These are phyloP conservation scores for Starmera pachycereana DNA, from an alignment of 805 yeast genomes.

Conservation along the genomic window DNA sequence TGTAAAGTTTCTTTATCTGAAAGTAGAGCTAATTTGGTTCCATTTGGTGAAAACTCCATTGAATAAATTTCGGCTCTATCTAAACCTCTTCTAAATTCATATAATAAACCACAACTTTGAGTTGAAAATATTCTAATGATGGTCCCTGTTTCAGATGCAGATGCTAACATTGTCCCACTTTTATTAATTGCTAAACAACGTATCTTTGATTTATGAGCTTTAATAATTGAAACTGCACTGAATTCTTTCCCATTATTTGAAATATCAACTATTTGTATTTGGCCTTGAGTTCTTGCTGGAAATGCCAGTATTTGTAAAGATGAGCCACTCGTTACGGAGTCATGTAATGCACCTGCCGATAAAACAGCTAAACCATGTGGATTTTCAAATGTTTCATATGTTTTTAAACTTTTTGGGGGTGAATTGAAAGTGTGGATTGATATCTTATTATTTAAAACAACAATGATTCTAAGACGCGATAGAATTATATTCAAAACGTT, in stretches of 20 bases:
- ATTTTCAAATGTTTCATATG: conserved; percentile 18
- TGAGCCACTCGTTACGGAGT: conserved; percentile 10
- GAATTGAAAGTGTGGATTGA: conserved; percentile 73
- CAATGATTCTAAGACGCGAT: conserved; percentile 67
- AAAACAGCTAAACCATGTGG: conserved; percentile 17
- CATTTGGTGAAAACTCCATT: conserved; percentile 74
- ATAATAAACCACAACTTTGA: conserved; percentile 54
- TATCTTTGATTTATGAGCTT: conserved; percentile 66
- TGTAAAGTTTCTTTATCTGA: conserved; percentile 89
- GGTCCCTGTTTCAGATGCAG: conserved; percentile 79
- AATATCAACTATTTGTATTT: conserved; percentile 69
- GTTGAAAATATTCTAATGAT: conserved; percentile 67
- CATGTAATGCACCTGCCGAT: conserved; percentile 17
- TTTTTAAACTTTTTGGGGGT: conserved; percentile 53
- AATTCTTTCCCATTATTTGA: conserved; percentile 54
- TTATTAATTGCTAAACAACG: conserved; percentile 54
- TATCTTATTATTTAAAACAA: conserved; percentile 56
- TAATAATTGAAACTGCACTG: conserved; percentile 55
- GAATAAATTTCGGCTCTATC: conserved; percentile 78
- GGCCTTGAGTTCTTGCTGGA: conserved; percentile 70
- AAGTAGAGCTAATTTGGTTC: conserved; percentile 68
- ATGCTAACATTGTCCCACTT: conserved; percentile 60
- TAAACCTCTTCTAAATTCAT: conserved; percentile 82
- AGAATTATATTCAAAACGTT: conserved; percentile 67
- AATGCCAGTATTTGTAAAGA: conserved; percentile 51